Percentiles rank a stretch among this genome's conserved stretches.
phyloP scores from a whole-genome alignment of 495 filamentous ascomycete species.

The Clavariopsis aquatica region DNA sequence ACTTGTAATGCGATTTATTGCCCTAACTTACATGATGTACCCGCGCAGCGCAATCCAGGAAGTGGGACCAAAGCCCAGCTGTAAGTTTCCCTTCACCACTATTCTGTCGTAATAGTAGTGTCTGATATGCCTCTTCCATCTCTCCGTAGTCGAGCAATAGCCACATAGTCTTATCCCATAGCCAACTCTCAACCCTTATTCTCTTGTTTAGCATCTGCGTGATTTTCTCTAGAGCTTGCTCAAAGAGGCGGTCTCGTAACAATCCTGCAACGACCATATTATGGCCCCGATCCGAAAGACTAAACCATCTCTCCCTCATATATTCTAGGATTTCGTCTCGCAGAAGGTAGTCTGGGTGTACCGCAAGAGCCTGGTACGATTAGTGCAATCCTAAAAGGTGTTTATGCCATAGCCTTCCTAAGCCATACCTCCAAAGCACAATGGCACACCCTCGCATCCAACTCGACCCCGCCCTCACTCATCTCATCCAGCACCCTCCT shows the following conservation, averaged over 20 bases:
- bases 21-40: conserved; percentile 49
- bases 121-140: conserved; percentile 65
- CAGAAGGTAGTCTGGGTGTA: conserved; percentile 82
- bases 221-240: conserved; percentile 75
- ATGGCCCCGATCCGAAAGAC: conserved; percentile 62
- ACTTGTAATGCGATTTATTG: neutral
- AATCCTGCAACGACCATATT: conserved; percentile 71
- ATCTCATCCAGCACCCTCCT: conserved; percentile 68
- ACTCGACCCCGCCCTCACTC: conserved; percentile 57
- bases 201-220: conserved; percentile 63
- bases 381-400: conserved; percentile 15
- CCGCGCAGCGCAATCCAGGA: conserved; percentile 68
- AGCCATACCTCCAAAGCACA: conserved; percentile 63
- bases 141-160: conserved; percentile 69
- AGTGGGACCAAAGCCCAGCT: conserved; percentile 61
- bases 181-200: conserved; percentile 63
- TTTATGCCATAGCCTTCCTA: neutral
- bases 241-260: conserved; percentile 76
- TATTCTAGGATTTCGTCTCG: conserved; percentile 69
- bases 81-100: conserved; percentile 41
- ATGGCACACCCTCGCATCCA: conserved; percentile 68
- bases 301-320: conserved; percentile 71
- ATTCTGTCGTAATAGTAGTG: conserved; percentile 18
- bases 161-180: conserved; percentile 73
- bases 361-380: conserved; percentile 61